Conservation (phyloP, 306 rosid genomes). For the Cicer judaicum region DNA sequence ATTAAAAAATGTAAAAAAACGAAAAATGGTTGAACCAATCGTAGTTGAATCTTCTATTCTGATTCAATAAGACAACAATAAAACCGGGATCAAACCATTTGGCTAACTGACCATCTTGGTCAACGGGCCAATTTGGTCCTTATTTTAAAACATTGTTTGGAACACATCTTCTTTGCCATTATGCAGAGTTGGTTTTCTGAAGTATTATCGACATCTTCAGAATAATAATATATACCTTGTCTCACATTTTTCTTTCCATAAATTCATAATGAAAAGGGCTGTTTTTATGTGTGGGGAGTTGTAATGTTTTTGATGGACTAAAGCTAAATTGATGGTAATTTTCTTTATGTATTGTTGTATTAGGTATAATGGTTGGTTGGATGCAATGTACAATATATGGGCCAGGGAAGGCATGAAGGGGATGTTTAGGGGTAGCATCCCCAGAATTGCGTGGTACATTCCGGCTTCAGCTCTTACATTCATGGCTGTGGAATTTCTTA, state of each 20-base stretch:
- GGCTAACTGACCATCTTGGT: too few species aligned
- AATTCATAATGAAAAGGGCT: not conserved
- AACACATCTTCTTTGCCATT: constrained; percentile 21
- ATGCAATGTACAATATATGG: constrained; percentile 69
- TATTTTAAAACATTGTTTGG: too few species aligned
- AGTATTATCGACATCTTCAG: constrained; percentile 6
- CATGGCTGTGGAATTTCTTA: constrained; percentile 88
- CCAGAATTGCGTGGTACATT: constrained; percentile 86
- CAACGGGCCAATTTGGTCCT: too few species aligned
- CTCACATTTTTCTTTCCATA: constrained; percentile 10
- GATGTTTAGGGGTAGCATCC: constrained; percentile 83
- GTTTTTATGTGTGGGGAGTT: not conserved
- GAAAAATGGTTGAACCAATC: too few species aligned
- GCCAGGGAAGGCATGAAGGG: constrained; percentile 71
- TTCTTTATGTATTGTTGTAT: constrained; percentile 19
- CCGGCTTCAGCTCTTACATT: constrained; percentile 96
- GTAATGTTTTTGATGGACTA: constrained; percentile 28
- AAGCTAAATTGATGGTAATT: constrained; percentile 32
- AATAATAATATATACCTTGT: constrained; percentile 19
- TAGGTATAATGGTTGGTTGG: constrained; percentile 84
- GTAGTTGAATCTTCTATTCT: too few species aligned
- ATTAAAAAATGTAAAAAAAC: too few species aligned
- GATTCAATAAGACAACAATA: too few species aligned
- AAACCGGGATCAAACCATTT: too few species aligned
- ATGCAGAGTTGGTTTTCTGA: constrained; percentile 28